These are phyloP conservation scores for Abelmoschus esculentus DNA, from an alignment of 345 rosid species.

Conservation along the genomic window DNA sequence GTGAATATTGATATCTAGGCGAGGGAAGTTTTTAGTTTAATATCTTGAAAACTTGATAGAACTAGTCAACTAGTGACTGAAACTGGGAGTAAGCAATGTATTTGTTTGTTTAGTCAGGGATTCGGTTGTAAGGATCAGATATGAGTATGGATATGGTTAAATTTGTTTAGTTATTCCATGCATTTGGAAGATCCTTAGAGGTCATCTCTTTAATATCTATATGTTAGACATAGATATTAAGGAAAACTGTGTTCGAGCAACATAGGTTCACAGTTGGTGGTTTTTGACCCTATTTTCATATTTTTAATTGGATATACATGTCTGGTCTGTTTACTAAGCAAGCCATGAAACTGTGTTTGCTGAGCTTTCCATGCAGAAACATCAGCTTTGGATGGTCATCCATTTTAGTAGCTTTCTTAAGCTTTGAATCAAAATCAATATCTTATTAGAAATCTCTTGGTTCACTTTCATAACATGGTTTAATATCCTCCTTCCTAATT, in stretches of 20 bases:
- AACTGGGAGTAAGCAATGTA: not conserved
- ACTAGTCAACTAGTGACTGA: not conserved
- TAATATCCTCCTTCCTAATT: not conserved
- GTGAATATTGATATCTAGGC: not conserved
- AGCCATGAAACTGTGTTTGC: not conserved
- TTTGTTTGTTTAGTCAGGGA: not conserved
- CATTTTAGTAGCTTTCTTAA: not conserved
- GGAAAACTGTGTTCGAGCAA: not conserved
- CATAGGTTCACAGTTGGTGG: not conserved
- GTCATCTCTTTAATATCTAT: not conserved
- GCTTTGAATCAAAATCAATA: not conserved
- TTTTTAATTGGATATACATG: not conserved
- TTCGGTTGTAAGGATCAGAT: not conserved
- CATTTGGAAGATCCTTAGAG: not conserved
- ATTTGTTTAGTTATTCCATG: not conserved
- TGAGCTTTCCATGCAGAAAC: not conserved
- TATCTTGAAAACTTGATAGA: constrained; percentile 6
- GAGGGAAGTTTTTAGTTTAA: not conserved
- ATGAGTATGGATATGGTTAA: not conserved
- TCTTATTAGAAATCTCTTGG: no score
- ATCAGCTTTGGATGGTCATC: not conserved
- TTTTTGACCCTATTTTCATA: not conserved
- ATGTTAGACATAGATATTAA: not conserved
- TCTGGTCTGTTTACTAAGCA: not conserved
- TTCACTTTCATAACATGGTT: not conserved